phyloP scores from a whole-genome alignment of 345 rosid species.

The Heritiera fomes region DNA sequence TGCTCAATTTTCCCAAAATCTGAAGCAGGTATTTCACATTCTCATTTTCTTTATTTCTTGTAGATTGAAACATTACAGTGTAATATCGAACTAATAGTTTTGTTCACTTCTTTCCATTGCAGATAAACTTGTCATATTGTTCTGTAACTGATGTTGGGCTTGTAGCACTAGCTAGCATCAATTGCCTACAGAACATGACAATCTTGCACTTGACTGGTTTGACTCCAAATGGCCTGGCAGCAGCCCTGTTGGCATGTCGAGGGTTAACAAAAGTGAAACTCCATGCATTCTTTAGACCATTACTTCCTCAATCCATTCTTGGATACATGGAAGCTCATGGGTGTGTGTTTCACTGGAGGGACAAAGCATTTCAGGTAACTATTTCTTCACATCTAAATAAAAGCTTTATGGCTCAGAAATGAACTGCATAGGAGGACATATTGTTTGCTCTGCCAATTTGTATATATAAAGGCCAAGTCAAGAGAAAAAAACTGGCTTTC shows the following conservation, averaged over 20 bases:
- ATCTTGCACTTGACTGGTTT: conserved; percentile 39
- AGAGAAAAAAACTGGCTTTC: neutral
- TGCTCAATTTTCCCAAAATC: conserved; percentile 42
- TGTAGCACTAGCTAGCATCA: conserved; percentile 37
- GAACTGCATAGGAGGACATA: neutral
- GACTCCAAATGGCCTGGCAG: conserved; percentile 49
- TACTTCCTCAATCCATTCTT: conserved; percentile 35
- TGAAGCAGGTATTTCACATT: conserved; percentile 38
- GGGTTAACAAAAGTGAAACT: conserved; percentile 47
- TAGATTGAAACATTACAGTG: neutral
- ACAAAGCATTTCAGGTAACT: conserved; percentile 40
- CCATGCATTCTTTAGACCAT: conserved; percentile 36
- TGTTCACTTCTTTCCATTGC: conserved; percentile 16
- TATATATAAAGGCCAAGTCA: neutral
- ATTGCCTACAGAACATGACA: conserved; percentile 42
- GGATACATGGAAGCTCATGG: conserved; percentile 42
- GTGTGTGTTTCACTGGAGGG: conserved; percentile 44
- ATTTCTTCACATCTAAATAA: neutral
- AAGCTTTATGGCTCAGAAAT: neutral
- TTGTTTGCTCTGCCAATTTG: neutral
- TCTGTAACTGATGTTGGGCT: conserved; percentile 49
- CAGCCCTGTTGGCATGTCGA: conserved; percentile 45
- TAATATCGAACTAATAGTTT: neutral
- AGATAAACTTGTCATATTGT: conserved; percentile 51
- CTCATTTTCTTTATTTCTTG: neutral